Percentiles rank a stretch among this genome's conserved stretches.
These are phyloP conservation scores for Corchorus olitorius DNA, from an alignment of 345 rosid species.

Conservation along the genomic window DNA sequence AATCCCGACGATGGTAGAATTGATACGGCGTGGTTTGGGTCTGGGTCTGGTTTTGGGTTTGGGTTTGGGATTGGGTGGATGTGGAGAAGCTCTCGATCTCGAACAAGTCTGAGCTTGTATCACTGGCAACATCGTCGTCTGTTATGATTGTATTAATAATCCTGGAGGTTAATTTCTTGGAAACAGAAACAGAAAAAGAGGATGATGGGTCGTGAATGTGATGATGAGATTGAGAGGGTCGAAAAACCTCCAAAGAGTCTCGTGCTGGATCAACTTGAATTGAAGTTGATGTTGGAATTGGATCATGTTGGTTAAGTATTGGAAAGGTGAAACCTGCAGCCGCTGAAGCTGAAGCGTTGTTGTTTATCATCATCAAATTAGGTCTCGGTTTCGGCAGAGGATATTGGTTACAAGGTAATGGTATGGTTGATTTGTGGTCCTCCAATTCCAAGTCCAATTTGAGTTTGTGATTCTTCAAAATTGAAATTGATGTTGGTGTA, in stretches of 20 bases:
- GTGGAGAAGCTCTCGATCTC: slow-evolving; percentile 97
- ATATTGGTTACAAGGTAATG: too few species aligned
- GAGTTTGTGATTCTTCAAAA: slow-evolving; percentile 14
- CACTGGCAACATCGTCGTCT: slow-evolving; percentile 75
- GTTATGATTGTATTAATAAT: not conserved
- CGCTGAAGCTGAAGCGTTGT: not conserved
- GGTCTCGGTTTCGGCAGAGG: slow-evolving; percentile 5
- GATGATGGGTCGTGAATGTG: not conserved
- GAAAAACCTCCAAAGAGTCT: slow-evolving; percentile 61
- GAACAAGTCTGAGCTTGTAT: slow-evolving; percentile 90
- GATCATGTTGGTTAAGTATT: slow-evolving; percentile 29
- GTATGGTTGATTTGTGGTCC: too few species aligned
- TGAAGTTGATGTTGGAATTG: not conserved
- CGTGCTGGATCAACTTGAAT: slow-evolving; percentile 37
- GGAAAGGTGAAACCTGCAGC: slow-evolving; percentile 57
- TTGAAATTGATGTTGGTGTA: slow-evolving; percentile 1
- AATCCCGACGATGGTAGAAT: slow-evolving; percentile 43
- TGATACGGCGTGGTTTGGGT: slow-evolving; percentile 39
- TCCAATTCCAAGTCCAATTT: not conserved
- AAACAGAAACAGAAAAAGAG: not conserved
- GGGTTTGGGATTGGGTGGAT: slow-evolving; percentile 32
- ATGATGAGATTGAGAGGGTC: slow-evolving; percentile 25
- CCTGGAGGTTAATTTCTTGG: slow-evolving; percentile 26
- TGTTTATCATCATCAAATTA: not conserved
- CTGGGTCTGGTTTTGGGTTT: slow-evolving; percentile 45